Base-by-base conservation (phyloP, 768 basidiomycete species). In the Tremella fuciformis region DNA sequence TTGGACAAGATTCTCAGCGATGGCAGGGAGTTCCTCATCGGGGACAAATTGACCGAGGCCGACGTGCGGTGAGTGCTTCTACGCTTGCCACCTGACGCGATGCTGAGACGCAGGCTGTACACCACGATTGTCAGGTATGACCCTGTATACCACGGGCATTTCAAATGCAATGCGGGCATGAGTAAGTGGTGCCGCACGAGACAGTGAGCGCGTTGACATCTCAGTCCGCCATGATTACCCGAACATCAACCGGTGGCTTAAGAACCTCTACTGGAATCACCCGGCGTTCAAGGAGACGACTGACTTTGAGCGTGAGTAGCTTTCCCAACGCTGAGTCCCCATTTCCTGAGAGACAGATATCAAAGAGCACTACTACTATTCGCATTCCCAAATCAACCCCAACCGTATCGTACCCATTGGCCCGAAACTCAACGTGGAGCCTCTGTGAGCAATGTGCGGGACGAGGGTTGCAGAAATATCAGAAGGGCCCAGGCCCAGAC, bases 221-320 rank as follows among this genome's bases (percentile, higher is more conserved):
- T 11, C 59, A 75, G 75, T 96, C 71, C 89, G 93, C 21, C 80
- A 85, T 69, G 88, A 88, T 6, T 98, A 92, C 77, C 92, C 93
- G 18, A 82, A 85, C 49, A 83, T 96, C 50, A 83, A 97, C 78
- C 49, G 63, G 21, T 93, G 90, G 88, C 69, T 89, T 78, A 85
- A 85, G 77, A 86, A 87, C 72, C 78, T 97, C 18, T 98, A 99
- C 81, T 97, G 91, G 92, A 88, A 86, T 61, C 80, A 86, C 66
- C 78, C 85, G 0, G 90, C 91, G 3, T 98, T 99, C 84, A 85
- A 86, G 75, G 83, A 84, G 6, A 85, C 86, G 16, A 93, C 92
- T 39, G 81, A 92, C 72, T 97, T 97, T 72, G 84, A 88, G 15
- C 93, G 96, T 77, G 88, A 62, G 68, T 63, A 62, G 68, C 60